Percentiles rank a stretch among this genome's conserved stretches.
Evolutionary conservation across 192 early-diverging fungal genomes (phyloP).

Genomic region (Backusella westeae): DNA sequence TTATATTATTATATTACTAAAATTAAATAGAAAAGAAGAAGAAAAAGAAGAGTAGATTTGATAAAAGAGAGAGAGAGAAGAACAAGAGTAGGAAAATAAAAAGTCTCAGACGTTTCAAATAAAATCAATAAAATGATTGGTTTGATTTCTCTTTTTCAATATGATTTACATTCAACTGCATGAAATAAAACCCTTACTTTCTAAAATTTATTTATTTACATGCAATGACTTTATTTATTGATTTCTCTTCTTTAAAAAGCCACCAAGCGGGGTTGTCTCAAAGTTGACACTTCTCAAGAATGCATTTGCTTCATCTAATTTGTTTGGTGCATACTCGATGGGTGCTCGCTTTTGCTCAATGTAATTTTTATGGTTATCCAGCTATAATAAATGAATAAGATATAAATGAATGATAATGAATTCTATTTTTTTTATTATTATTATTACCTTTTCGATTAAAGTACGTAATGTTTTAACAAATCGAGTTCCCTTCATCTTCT

Average conservation of each 20-base stretch:
- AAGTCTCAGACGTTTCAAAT: slow-evolving; percentile 1
- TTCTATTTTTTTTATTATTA: neutral
- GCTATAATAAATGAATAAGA: slow-evolving; percentile 26
- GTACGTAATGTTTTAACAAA: slow-evolving; percentile 78
- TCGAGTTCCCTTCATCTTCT: slow-evolving; percentile 68
- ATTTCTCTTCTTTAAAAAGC: slow-evolving; percentile 28
- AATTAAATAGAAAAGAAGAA: neutral
- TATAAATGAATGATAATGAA: neutral
- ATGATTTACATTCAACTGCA: neutral
- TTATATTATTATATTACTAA: neutral
- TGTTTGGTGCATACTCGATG: slow-evolving; percentile 62
- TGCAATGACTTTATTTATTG: slow-evolving; percentile 1
- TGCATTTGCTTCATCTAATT: slow-evolving; percentile 40
- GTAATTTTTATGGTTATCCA: slow-evolving; percentile 77
- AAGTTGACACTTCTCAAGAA: slow-evolving; percentile 30
- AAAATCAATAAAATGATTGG: neutral
- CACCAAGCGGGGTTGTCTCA: slow-evolving; percentile 31
- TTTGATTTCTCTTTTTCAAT: neutral
- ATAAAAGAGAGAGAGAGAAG: slow-evolving; percentile 1
- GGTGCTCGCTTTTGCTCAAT: slow-evolving; percentile 72
- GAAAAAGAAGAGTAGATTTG: neutral
- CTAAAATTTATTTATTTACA: neutral
- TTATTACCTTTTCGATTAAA: slow-evolving; percentile 73
- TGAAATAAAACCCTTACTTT: neutral
- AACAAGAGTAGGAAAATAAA: neutral